Base-by-base conservation (phyloP, 768 basidiomycete species). In the Saitozyma podzolica region DNA sequence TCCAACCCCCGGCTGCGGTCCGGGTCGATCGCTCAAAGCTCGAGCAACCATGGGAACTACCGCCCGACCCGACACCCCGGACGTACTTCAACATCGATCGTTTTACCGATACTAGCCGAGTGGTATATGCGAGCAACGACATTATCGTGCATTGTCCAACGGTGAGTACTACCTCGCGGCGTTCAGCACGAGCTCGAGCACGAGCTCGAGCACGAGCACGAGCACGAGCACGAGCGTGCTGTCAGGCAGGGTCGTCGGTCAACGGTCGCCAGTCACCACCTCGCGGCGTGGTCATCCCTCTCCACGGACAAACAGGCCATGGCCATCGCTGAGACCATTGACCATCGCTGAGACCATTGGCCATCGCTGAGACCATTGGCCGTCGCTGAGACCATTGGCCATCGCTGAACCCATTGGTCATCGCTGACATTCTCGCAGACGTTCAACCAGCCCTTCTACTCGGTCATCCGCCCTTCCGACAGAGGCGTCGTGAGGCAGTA, bases 31-130 rank as follows among this genome's bases (percentile, higher is more conserved):
- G 29, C 29, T 29, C 29, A 2, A 29, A 29, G 29, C 29, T 29
- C 29, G 29, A 29, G 2, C 29, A 29, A 5, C 29, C 59, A n/a
- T 62, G 63, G 63, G 59, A 52, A 9, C 49, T 50, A 40, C 59
- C 53, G 9, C 61, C 63, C 13, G 54, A 63, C 29, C 70, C 52
- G 3, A 40, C 10, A 47, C 51, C 47, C 17, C 59, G 75, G 20
- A 73, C 70, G 9, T 72, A 68, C 48, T 68, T 74, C 62, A 58
- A 74, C n/a, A n/a, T 77, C 11, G 71, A 77, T 54, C 48, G 75
- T 29, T 77, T 77, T 51, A 75, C 70, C 3, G 69, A 73, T 39
- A 68, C 71, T 6, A 55, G 54, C 29, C 50, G 64, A 13, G 63
- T 77, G 11, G 68, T 69, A 19, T 74, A 64, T 55, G 65, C 63